phyloP scores from a whole-genome alignment of 768 basidiomycete species.

The Lactarius vividus region DNA sequence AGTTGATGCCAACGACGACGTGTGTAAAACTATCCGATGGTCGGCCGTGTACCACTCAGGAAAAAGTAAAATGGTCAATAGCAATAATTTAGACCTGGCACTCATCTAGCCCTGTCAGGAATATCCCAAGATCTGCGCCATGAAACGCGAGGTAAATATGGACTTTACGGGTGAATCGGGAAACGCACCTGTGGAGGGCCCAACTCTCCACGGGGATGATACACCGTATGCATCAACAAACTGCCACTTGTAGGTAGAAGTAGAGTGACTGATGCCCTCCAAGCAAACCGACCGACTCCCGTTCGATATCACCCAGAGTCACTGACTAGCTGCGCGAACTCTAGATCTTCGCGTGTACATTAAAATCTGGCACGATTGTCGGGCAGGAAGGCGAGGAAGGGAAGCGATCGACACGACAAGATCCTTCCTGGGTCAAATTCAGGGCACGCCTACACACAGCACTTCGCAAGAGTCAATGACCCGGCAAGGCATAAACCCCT shows the following conservation, averaged over 20 bases:
- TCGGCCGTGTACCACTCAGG: not conserved
- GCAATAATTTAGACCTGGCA: not conserved
- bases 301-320: not conserved
- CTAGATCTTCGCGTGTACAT: not conserved
- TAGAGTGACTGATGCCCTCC: constrained; percentile 4
- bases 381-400: not conserved
- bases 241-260: not conserved
- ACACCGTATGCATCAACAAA: not conserved
- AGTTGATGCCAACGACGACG: constrained; percentile 1
- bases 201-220: constrained; percentile 13
- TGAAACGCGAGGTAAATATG: not conserved
- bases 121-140: not conserved
- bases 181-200: constrained; percentile 5
- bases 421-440: constrained; percentile 16
- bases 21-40: constrained; percentile 1
- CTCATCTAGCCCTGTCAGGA: not conserved
- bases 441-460: not conserved
- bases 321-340: not conserved
- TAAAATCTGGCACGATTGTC: not conserved
- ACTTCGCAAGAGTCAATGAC: not conserved
- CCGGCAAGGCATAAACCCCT: not conserved
- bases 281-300: not conserved
- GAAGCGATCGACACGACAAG: constrained; percentile 3
- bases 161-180: constrained; percentile 4
- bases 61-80: not conserved